Conservation (phyloP, 2,329 filamentous ascomycete species). For the Lachnellula suecica region DNA sequence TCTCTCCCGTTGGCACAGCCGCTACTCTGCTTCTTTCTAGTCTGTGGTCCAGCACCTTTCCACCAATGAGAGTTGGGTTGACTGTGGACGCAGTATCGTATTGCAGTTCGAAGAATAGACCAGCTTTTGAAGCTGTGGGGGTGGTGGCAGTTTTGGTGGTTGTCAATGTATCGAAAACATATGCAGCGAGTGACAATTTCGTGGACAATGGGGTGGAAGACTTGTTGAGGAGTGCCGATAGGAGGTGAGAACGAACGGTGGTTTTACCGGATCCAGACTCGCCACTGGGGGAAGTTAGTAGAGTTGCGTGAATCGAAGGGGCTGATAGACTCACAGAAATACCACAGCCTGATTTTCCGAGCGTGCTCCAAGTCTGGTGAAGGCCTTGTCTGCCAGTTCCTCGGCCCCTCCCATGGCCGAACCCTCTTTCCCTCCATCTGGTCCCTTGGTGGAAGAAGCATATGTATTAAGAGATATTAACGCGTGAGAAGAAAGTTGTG, state of each 20-base stretch:
- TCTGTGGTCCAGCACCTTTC: constrained; percentile 90
- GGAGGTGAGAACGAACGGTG: constrained; percentile 83
- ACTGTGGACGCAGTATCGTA: constrained; percentile 87
- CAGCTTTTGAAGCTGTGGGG: constrained; percentile 91
- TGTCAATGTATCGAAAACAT: constrained; percentile 93
- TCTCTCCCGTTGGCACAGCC: constrained; percentile 89
- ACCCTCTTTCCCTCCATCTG: constrained; percentile 87
- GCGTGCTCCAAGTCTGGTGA: constrained; percentile 78
- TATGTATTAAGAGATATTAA: constrained; percentile 94
- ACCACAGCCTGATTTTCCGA: constrained; percentile 92
- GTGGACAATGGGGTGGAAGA: constrained; percentile 90
- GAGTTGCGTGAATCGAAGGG: constrained; percentile 14
- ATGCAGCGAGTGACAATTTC: constrained; percentile 90
- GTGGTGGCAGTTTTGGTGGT: constrained; percentile 97
- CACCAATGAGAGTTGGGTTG: constrained; percentile 86
- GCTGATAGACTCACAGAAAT: constrained; percentile 71
- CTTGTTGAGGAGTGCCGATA: constrained; percentile 83
- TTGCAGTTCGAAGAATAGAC: constrained; percentile 92
- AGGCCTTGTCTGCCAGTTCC: constrained; percentile 85
- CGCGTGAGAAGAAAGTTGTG: constrained; percentile 85
- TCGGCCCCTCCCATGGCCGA: constrained; percentile 92
- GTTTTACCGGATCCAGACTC: constrained; percentile 97
- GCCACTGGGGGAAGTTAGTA: constrained; percentile 56
- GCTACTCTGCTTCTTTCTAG: constrained; percentile 90
- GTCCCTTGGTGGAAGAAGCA: constrained; percentile 81